phyloP scores from a whole-genome alignment of 2,329 filamentous ascomycete species.

The Didymella pinodella region DNA sequence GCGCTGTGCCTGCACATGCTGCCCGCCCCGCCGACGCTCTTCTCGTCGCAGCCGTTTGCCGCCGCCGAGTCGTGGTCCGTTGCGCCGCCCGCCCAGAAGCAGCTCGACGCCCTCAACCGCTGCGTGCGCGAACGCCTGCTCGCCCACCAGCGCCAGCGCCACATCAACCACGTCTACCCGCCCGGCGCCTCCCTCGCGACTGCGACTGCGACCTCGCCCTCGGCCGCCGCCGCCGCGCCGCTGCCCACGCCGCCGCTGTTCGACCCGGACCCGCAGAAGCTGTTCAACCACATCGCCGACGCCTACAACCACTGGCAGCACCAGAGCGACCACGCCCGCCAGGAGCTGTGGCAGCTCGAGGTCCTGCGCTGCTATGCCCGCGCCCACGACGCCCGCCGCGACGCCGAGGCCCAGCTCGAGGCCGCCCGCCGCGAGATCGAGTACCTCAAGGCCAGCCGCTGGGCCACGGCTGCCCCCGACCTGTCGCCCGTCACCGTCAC shows the following conservation, averaged over 20 bases:
- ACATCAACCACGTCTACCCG: slow-evolving; percentile 48
- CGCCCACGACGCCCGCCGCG: slow-evolving; percentile 49
- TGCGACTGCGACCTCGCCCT: slow-evolving; percentile 35
- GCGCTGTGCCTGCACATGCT: slow-evolving; percentile 83
- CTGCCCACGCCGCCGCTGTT: slow-evolving; percentile 50
- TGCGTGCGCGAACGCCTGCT: slow-evolving; percentile 72
- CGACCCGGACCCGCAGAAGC: slow-evolving; percentile 72
- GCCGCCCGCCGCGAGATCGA: slow-evolving; percentile 53
- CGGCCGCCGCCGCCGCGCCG: slow-evolving; percentile 41
- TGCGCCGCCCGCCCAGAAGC: slow-evolving; percentile 73
- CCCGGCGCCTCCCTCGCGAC: slow-evolving; percentile 22
- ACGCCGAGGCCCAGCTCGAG: slow-evolving; percentile 51
- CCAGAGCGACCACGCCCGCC: slow-evolving; percentile 60
- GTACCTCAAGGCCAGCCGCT: slow-evolving; percentile 49
- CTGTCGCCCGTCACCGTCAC: slow-evolving; percentile 48
- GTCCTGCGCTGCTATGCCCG: slow-evolving; percentile 56
- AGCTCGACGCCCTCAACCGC: slow-evolving; percentile 74
- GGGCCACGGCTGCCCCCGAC: slow-evolving; percentile 38
- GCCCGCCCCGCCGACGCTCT: slow-evolving; percentile 80
- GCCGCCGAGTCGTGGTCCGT: slow-evolving; percentile 84
- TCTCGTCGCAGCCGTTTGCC: slow-evolving; percentile 80
- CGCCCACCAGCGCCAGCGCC: slow-evolving; percentile 45
- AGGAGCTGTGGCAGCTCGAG: slow-evolving; percentile 58
- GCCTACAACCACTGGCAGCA: slow-evolving; percentile 79
- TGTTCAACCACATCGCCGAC: slow-evolving; percentile 77